These are phyloP conservation scores for Paraphoma chrysanthemicola DNA, from an alignment of 2,329 filamentous ascomycete species.

Conservation along the genomic window DNA sequence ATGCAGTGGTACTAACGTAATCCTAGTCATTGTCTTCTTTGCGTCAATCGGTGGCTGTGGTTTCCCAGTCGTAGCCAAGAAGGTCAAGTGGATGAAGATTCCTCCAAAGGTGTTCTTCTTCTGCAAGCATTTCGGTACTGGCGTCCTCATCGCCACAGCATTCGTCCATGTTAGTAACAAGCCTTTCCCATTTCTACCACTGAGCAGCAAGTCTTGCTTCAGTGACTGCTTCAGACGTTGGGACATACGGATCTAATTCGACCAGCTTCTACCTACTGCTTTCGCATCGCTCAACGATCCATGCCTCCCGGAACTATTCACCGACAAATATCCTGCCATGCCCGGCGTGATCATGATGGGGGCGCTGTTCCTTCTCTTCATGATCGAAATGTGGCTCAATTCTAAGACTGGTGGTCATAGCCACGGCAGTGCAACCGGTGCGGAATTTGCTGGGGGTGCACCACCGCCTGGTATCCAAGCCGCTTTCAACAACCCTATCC, in stretches of 20 bases:
- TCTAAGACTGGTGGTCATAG: slow-evolving; percentile 65
- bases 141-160: slow-evolving; percentile 84
- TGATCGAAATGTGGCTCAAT: slow-evolving; percentile 69
- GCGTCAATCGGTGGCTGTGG: slow-evolving; percentile 47
- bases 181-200: too few species aligned
- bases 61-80: slow-evolving; percentile 53
- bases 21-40: slow-evolving; percentile 45
- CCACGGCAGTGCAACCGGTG: slow-evolving; percentile 64
- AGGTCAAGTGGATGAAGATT: slow-evolving; percentile 65
- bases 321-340: slow-evolving; percentile 65
- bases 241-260: slow-evolving; percentile 7
- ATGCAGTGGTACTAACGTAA: slow-evolving; percentile 15
- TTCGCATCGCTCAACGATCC: slow-evolving; percentile 57
- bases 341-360: slow-evolving; percentile 72
- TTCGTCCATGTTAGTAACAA: slow-evolving; percentile 69
- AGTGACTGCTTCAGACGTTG: too few species aligned
- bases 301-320: slow-evolving; percentile 67
- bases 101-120: slow-evolving; percentile 65
- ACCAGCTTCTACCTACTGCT: slow-evolving; percentile 64
- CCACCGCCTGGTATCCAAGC: slow-evolving; percentile 32
- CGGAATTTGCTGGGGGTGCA: slow-evolving; percentile 34
- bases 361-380: slow-evolving; percentile 67
- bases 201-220: not conserved
- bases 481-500: slow-evolving; percentile 39
- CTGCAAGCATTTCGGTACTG: slow-evolving; percentile 71